Evolutionary conservation across 345 rosid genomes (phyloP).

Genomic region (Citrus hindsii): DNA sequence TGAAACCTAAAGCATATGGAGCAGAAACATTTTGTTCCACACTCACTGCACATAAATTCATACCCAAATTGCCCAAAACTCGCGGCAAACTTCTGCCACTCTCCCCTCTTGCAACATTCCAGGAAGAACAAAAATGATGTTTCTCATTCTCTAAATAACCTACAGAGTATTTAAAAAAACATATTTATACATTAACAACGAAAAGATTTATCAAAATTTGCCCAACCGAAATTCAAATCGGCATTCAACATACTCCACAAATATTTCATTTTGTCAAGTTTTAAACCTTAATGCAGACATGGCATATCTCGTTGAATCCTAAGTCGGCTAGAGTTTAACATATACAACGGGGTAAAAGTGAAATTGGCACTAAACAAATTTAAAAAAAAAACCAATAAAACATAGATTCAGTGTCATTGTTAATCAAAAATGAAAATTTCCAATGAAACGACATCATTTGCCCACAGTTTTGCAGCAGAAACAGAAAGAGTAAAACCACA

Average conservation of each 20-base stretch:
- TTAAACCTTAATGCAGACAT: neutral
- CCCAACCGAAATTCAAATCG: neutral
- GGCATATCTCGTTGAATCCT: too few species aligned
- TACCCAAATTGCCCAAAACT: constrained; percentile 20
- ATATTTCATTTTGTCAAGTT: neutral
- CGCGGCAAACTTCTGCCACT: neutral
- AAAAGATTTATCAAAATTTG: neutral
- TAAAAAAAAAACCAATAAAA: neutral
- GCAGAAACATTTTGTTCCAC: constrained; percentile 16
- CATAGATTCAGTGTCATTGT: neutral
- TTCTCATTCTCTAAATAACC: constrained; percentile 22
- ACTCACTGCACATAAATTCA: constrained; percentile 1
- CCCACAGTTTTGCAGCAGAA: neutral
- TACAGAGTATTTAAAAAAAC: neutral
- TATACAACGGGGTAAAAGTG: neutral
- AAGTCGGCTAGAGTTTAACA: too few species aligned
- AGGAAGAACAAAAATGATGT: neutral
- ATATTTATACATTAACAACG: neutral
- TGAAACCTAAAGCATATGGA: constrained; percentile 25
- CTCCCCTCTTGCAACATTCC: constrained; percentile 19
- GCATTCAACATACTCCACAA: neutral
- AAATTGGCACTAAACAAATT: neutral
- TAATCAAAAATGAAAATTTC: neutral
- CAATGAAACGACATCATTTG: neutral
- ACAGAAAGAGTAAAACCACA: neutral